Conservation (phyloP, 768 basidiomycete genomes). For the Daedaleopsis sinensis region DNA sequence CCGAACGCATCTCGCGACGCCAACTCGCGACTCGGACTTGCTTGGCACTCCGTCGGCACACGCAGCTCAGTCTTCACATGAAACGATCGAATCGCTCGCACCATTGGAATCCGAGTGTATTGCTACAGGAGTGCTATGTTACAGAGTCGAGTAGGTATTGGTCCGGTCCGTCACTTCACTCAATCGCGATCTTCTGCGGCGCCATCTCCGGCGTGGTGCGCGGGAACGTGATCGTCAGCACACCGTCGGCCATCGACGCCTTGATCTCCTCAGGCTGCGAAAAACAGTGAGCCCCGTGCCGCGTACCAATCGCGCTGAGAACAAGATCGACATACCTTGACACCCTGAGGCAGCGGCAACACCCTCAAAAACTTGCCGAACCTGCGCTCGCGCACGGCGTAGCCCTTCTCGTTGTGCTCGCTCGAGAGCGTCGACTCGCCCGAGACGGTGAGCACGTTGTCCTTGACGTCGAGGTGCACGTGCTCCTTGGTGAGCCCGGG, state of each 20-base stretch:
- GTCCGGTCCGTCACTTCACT: slow-evolving; percentile 44
- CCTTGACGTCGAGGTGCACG: slow-evolving; percentile 53
- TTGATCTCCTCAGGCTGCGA: slow-evolving; percentile 34
- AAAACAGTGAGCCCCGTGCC: too few species aligned
- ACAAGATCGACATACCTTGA: slow-evolving; percentile 26
- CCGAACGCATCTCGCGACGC: too few species aligned
- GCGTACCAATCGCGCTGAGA: too few species aligned
- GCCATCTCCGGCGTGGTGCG: slow-evolving; percentile 26
- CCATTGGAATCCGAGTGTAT: too few species aligned
- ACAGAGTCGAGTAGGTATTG: too few species aligned
- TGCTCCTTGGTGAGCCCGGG: slow-evolving; percentile 57
- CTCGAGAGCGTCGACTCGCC: slow-evolving; percentile 45
- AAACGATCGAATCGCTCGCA: too few species aligned
- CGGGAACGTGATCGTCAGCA: slow-evolving; percentile 34
- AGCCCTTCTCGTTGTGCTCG: slow-evolving; percentile 40
- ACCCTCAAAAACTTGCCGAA: slow-evolving; percentile 29
- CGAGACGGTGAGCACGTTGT: slow-evolving; percentile 52
- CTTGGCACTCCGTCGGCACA: too few species aligned
- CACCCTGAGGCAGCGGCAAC: slow-evolving; percentile 12
- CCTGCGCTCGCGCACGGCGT: slow-evolving; percentile 36
- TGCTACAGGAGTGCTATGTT: too few species aligned
- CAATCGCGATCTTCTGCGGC: slow-evolving; percentile 26
- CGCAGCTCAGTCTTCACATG: too few species aligned
- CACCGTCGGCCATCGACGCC: slow-evolving; percentile 32
- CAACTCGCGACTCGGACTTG: too few species aligned